phyloP scores from a whole-genome alignment of 1,284 basidiomycete species.

The Irpex rosettiformis region DNA sequence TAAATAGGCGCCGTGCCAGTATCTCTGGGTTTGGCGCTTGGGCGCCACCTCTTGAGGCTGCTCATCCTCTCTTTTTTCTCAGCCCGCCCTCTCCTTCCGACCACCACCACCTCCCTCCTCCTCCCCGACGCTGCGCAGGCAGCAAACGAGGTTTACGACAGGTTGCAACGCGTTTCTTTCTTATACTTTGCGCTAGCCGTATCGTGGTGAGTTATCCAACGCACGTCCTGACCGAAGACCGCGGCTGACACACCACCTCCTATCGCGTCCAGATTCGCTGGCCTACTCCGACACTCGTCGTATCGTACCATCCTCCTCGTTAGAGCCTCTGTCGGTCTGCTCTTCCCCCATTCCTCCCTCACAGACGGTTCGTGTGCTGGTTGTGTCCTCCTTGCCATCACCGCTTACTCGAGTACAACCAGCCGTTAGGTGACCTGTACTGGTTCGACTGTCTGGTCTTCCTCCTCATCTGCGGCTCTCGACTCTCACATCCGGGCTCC shows the following conservation, averaged over 20 bases:
- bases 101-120: background rate
- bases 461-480: background rate
- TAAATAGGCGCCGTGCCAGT: background rate
- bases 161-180: conserved; percentile 2
- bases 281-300: conserved; percentile 11
- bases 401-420: conserved; percentile 4
- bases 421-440: conserved; percentile 2
- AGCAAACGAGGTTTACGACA: conserved; percentile 14
- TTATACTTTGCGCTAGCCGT: conserved; percentile 1
- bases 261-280: conserved; percentile 13
- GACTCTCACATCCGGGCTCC: background rate
- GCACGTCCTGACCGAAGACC: background rate
- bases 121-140: background rate
- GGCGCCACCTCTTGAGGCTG: background rate
- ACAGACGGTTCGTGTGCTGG: conserved; percentile 6
- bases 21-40: background rate
- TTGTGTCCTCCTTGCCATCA: background rate
- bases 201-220: conserved; percentile 4
- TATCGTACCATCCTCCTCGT: conserved; percentile 14
- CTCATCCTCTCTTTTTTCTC: conserved; percentile 1
- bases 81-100: background rate
- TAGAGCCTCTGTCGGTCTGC: conserved; percentile 9
- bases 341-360: background rate
- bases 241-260: conserved; percentile 6
- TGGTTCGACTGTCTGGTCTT: conserved; percentile 7